A percentile compares a stretch with the other conserved stretches of the same genome.
Evolutionary conservation across 768 basidiomycete species (phyloP).

Genomic region (Mycena galopus): DNA sequence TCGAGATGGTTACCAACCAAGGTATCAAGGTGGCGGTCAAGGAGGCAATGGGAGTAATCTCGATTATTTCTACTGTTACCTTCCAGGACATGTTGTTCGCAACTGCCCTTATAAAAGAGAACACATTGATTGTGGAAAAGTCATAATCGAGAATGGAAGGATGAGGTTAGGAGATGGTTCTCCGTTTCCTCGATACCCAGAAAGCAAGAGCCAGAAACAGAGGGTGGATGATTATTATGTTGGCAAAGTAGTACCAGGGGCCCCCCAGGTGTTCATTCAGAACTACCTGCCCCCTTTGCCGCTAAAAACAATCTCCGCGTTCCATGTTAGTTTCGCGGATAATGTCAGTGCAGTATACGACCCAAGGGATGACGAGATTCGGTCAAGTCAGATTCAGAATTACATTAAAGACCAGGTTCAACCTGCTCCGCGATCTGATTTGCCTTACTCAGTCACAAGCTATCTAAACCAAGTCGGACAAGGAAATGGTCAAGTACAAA

Average conservation of each 20-base stretch:
- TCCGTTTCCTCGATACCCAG: not conserved
- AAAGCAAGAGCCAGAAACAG: not conserved
- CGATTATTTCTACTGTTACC: not conserved
- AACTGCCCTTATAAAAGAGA: slow-evolving; percentile 9
- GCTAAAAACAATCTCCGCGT: not conserved
- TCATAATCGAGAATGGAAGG: not conserved
- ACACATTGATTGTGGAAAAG: not conserved
- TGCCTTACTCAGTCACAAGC: too few species aligned
- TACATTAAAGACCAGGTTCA: too few species aligned
- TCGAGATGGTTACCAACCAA: not conserved
- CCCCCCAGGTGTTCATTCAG: not conserved
- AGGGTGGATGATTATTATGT: slow-evolving; percentile 8
- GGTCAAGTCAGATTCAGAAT: too few species aligned
- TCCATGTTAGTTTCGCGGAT: not conserved
- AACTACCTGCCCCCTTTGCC: not conserved
- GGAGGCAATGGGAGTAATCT: not conserved
- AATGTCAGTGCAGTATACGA: too few species aligned
- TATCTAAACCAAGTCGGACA: too few species aligned
- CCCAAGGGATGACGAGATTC: too few species aligned
- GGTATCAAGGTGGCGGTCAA: too few species aligned
- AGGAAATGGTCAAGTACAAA: too few species aligned
- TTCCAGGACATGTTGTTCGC: not conserved
- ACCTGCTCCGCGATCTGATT: too few species aligned
- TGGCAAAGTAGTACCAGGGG: not conserved
- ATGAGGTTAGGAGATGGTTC: slow-evolving; percentile 5